phyloP scores from a whole-genome alignment of 1,284 basidiomycete species.

The Garcileccinum viscosum region DNA sequence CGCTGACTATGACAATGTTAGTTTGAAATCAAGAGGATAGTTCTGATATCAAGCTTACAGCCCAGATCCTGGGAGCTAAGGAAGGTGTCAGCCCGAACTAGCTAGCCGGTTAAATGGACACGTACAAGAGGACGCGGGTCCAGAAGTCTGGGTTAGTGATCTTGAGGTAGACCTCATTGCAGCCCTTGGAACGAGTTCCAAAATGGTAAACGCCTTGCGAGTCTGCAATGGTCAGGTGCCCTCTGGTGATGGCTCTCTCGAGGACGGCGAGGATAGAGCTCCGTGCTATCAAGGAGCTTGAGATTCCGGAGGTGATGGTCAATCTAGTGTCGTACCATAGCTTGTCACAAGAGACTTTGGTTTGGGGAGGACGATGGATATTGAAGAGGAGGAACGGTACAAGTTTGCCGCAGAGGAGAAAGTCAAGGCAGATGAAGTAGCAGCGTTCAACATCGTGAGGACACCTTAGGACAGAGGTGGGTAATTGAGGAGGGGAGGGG shows the following conservation, averaged over 20 bases:
- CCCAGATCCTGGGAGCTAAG: slow-evolving; percentile 72
- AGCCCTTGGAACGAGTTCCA: slow-evolving; percentile 57
- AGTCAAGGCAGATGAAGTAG: slow-evolving; percentile 39
- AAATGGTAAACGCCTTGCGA: slow-evolving; percentile 61
- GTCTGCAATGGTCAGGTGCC: slow-evolving; percentile 70
- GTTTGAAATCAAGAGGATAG: slow-evolving; percentile 16
- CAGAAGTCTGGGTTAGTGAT: slow-evolving; percentile 81
- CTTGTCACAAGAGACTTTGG: slow-evolving; percentile 35
- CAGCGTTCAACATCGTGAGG: slow-evolving; percentile 37
- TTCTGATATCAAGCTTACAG: slow-evolving; percentile 52
- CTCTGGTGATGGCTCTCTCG: slow-evolving; percentile 60
- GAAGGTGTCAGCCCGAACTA: slow-evolving; percentile 19
- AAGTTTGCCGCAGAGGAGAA: slow-evolving; percentile 41
- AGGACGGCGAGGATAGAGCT: slow-evolving; percentile 68
- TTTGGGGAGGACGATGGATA: slow-evolving; percentile 38
- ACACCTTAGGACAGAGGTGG: slow-evolving; percentile 1
- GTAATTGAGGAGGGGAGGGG: slow-evolving; percentile 2
- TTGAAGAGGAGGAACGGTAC: slow-evolving; percentile 39
- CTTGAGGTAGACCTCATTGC: slow-evolving; percentile 66
- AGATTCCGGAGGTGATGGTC: slow-evolving; percentile 1
- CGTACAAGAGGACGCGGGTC: slow-evolving; percentile 75
- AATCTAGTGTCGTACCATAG: slow-evolving; percentile 29
- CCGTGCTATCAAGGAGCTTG: slow-evolving; percentile 52
- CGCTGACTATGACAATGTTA: slow-evolving; percentile 66
- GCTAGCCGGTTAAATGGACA: slow-evolving; percentile 18